These are phyloP conservation scores for Magnusiomyces starmeri DNA, from an alignment of 1,139 yeast species.

Conservation along the genomic window DNA sequence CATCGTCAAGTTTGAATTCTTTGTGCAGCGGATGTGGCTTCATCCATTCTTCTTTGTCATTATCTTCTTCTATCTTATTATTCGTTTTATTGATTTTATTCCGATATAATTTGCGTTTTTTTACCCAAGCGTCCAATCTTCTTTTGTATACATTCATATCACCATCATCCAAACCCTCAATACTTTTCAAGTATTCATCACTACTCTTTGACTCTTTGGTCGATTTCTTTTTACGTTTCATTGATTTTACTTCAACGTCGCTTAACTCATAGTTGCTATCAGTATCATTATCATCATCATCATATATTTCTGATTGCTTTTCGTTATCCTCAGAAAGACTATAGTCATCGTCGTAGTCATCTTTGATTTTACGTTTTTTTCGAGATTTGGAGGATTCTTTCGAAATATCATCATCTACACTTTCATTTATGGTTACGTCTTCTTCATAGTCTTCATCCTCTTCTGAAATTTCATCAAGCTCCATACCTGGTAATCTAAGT, in stretches of 20 bases:
- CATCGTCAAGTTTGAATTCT: slow-evolving; percentile 66
- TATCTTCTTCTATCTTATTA: slow-evolving; percentile 21
- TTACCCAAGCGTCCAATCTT: slow-evolving; percentile 55
- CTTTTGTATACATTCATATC: slow-evolving; percentile 54
- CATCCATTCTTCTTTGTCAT: slow-evolving; percentile 49
- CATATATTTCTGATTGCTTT: slow-evolving; percentile 22
- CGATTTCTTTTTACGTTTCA: slow-evolving; percentile 18
- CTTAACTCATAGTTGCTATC: slow-evolving; percentile 25
- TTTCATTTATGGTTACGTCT: slow-evolving; percentile 13
- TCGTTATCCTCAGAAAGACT: slow-evolving; percentile 18
- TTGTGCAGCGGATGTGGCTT: slow-evolving; percentile 70
- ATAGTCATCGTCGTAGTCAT: slow-evolving; percentile 16
- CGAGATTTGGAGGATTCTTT: slow-evolving; percentile 11
- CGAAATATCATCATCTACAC: slow-evolving; percentile 25
- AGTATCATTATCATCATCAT: slow-evolving; percentile 24
- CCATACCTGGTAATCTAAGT: slow-evolving; percentile 40
- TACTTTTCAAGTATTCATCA: slow-evolving; percentile 26
- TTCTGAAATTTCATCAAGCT: slow-evolving; percentile 25
- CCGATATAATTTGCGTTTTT: slow-evolving; percentile 32
- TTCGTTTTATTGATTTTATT: slow-evolving; percentile 12
- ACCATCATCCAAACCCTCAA: slow-evolving; percentile 67
- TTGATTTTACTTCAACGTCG: slow-evolving; percentile 23
- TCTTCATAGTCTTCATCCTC: slow-evolving; percentile 19
- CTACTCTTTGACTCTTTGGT: slow-evolving; percentile 15
- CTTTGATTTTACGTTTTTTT: slow-evolving; percentile 21